Base-by-base conservation (phyloP, 768 basidiomycete genomes). In the Erythrobasidium yunnanense region DNA sequence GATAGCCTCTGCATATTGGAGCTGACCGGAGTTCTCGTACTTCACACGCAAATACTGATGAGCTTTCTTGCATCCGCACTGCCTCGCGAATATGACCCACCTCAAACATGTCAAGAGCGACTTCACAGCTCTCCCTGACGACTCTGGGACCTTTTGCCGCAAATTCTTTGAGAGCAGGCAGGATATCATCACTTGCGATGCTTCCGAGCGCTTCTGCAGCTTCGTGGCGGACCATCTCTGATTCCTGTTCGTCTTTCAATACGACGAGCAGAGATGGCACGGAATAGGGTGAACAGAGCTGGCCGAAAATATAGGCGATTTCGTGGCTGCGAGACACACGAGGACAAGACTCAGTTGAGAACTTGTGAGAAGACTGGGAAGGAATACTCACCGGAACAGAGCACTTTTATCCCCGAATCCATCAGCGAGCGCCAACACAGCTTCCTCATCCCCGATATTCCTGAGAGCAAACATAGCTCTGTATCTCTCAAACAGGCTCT, bases 151-250 rank as follows among this genome's bases (percentile, higher is more conserved):
- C 60, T 15, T 81, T 79, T 0, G 92, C 91, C 6, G 88, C 84
- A 71, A 90, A 88, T 67, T 82, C 80, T 69, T 85, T 81, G 35
- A 99, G 78, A 69, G 90, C 81, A 1, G 87, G 85, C 33, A 96
- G 80, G 2, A 95, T 91, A 58, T 93, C 90, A 0, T 89, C 88
- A 1, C 87, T 90, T 27, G 86, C 92, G 65, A 99, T 97, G 3
- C 93, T 90, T n/a, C 95, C 95, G 0, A 99, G 81, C 5, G 95
- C 95, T 76, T 99, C 95, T 2, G 95, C 95, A 25, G 93, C 95
- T 76, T 99, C 95, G 71, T 99, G 95, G 32, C 95, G 83, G 8
- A 99, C 95, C 93, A 99, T 97, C 65, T 91, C 90, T 11, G 85
- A 85, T 76, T 97, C 95, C 1, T 78, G 74, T 1, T 75, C 62